Evolutionary conservation across 306 rosid genomes (phyloP).

Genomic region (Quercus wislizeni): DNA sequence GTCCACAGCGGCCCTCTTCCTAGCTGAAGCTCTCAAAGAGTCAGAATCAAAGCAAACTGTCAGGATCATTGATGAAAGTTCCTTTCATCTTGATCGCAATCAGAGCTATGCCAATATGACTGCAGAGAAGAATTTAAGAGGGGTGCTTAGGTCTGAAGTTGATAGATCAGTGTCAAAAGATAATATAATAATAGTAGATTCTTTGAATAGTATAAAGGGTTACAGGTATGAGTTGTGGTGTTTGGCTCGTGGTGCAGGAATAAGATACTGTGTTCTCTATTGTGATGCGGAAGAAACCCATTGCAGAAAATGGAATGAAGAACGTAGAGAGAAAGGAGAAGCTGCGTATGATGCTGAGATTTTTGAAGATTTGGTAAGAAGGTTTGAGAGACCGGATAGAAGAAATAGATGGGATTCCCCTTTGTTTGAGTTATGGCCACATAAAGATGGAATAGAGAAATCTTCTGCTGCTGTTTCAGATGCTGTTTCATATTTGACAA

Average conservation of each 20-base stretch:
- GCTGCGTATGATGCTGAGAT: slow-evolving; percentile 56
- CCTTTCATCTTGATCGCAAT: slow-evolving; percentile 76
- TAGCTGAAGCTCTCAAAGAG: slow-evolving; percentile 1
- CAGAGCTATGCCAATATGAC: slow-evolving; percentile 86
- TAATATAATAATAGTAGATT: slow-evolving; percentile 67
- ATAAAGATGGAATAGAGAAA: slow-evolving; percentile 57
- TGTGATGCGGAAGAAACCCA: slow-evolving; percentile 70
- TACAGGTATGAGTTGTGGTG: slow-evolving; percentile 96
- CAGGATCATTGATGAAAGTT: slow-evolving; percentile 68
- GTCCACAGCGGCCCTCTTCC: slow-evolving; percentile 7
- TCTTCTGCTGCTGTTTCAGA: slow-evolving; percentile 58
- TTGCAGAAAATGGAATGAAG: slow-evolving; percentile 80
- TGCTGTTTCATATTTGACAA: slow-evolving; percentile 62
- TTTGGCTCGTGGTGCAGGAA: slow-evolving; percentile 86
- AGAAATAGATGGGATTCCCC: slow-evolving; percentile 97
- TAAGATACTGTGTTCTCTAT: slow-evolving; percentile 75
- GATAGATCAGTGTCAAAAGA: slow-evolving; percentile 80
- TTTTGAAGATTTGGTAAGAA: slow-evolving; percentile 74
- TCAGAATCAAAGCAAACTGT: slow-evolving; percentile 49
- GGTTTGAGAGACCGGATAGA: slow-evolving; percentile 85
- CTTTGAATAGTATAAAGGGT: slow-evolving; percentile 89
- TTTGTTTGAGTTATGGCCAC: slow-evolving; percentile 78
- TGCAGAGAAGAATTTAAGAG: slow-evolving; percentile 87
- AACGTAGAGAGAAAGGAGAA: slow-evolving; percentile 68
- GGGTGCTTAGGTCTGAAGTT: slow-evolving; percentile 88